Base-by-base conservation (phyloP, 1,284 basidiomycete genomes). In the Rhizoctonia solani region DNA sequence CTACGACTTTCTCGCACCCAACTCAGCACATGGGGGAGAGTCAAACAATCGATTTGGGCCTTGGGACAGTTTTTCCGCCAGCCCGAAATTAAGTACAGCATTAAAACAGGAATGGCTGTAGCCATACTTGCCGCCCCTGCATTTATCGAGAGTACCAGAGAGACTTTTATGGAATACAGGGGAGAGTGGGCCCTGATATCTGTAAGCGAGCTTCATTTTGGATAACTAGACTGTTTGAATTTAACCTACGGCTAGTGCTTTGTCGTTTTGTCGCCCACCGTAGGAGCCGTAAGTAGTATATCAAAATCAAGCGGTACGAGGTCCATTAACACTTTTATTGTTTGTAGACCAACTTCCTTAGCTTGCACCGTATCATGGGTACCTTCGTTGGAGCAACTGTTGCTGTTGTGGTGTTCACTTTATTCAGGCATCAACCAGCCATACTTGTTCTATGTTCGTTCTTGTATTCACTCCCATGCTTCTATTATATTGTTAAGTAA, bases 161-260 rank as follows among this genome's bases (percentile, higher is more conserved):
- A 87, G 1, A 79, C 86, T 4, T 98, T 97, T 74, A 80, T 92
- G 34, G 84, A 85, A 58, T 95, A 89, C 73, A 84, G 88, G 73
- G 94, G 94, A 42, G 93, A 98, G 76, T 98, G 95, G 95, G 94
- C 94, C 1, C 78, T 98, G 72, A 92, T 98, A 59, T 94, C 93
- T 47, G 91, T 91, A 72, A 70, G 85, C 81, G 25, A 49, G n/a
- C n/a, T n/a, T n/a, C n/a, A 30, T 8, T 13, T 34, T 14, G 37
- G 37, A 39, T 8, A 39, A 8, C 16, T 8, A 16, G 16, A 39
- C 37, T 16, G 16, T 25, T 27, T 19, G 21, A 25, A 4, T 1
- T 0, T 41, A 19, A 11, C n/a, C 39, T n/a, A 37, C 25, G 50
- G 37, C 0, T 69, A 90, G 88, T 94, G 89, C 76, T 93, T 96